Percentiles rank a stretch among this genome's conserved stretches.
These are phyloP conservation scores for Candida glucosophila DNA, from an alignment of 1,139 yeast genomes.

Conservation along the genomic window DNA sequence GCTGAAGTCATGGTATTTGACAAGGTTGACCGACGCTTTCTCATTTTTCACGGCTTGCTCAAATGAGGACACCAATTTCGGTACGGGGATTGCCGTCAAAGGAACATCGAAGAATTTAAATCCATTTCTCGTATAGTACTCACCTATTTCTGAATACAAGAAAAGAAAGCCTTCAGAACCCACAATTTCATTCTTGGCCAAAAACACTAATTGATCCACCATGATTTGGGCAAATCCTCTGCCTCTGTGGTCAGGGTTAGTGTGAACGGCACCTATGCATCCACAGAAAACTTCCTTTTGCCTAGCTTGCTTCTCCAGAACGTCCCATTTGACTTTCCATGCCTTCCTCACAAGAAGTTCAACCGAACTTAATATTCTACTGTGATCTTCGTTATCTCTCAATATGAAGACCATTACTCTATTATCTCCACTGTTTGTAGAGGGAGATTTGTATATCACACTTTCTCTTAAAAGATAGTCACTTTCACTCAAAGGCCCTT, in stretches of 20 bases:
- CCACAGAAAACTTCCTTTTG: constrained; percentile 29
- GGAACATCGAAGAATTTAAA: constrained; percentile 45
- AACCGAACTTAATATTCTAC: constrained; percentile 22
- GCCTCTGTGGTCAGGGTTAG: constrained; percentile 48
- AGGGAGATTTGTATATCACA: constrained; percentile 30
- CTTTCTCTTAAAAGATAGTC: constrained; percentile 46
- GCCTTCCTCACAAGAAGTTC: constrained; percentile 30
- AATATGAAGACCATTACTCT: constrained; percentile 24
- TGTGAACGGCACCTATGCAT: constrained; percentile 60
- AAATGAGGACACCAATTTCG: constrained; percentile 1
- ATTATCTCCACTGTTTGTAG: constrained; percentile 14
- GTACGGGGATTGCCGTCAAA: constrained; percentile 10
- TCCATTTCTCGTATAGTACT: constrained; percentile 53
- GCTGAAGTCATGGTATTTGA: constrained; percentile 26
- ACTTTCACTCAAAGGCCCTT: constrained; percentile 32
- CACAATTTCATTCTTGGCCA: constrained; percentile 13
- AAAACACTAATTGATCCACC: constrained; percentile 41
- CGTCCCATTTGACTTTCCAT: constrained; percentile 14
- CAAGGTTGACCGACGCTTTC: constrained; percentile 6
- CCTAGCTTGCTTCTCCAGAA: constrained; percentile 11
- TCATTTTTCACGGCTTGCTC: constrained; percentile 1
- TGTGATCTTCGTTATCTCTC: constrained; percentile 11
- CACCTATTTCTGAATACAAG: constrained; percentile 68
- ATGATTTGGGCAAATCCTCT: constrained; percentile 56
- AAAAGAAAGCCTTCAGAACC: constrained; percentile 37